Conservation (phyloP, 2,329 filamentous ascomycete species). For the Nothopassalora personata region DNA sequence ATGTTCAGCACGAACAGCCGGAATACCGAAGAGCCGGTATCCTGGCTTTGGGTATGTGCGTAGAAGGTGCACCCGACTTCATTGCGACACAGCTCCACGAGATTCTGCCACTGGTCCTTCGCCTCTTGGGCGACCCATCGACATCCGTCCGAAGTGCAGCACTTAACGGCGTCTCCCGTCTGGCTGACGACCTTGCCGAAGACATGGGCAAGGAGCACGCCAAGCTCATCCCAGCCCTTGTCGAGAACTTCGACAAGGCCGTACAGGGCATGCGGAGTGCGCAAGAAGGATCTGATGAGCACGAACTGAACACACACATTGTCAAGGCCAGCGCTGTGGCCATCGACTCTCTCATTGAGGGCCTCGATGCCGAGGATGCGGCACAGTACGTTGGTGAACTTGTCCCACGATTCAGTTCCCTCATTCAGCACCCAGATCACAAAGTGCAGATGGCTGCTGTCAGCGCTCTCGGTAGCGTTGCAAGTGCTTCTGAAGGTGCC, state of each 20-base stretch:
- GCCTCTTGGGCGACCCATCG: conserved; percentile 78
- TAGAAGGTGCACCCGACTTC: conserved; percentile 95
- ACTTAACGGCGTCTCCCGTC: conserved; percentile 77
- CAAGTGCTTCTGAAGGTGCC: conserved; percentile 71
- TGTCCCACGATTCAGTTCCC: conserved; percentile 74
- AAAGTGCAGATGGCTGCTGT: conserved; percentile 87
- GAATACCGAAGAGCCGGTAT: conserved; percentile 86
- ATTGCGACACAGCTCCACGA: conserved; percentile 85
- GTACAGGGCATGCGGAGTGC: conserved; percentile 58
- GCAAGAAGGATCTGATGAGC: conserved; percentile 40
- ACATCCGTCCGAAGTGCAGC: conserved; percentile 80
- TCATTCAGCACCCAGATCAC: conserved; percentile 78
- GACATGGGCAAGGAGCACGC: conserved; percentile 83
- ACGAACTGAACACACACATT: conserved; percentile 74
- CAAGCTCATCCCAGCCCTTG: conserved; percentile 72
- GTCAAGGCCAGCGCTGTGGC: conserved; percentile 86
- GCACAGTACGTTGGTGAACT: conserved; percentile 75
- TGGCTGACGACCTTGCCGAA: conserved; percentile 89
- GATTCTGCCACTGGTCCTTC: conserved; percentile 79
- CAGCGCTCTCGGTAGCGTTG: conserved; percentile 84
- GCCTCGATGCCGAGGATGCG: conserved; percentile 74
- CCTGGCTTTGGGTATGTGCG: conserved; percentile 84
- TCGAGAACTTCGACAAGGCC: conserved; percentile 84
- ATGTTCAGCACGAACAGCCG: conserved; percentile 68
- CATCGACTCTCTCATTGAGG: conserved; percentile 85